phyloP scores from a whole-genome alignment of 1,284 basidiomycete genomes.

The Anthracocystis walkeri region DNA sequence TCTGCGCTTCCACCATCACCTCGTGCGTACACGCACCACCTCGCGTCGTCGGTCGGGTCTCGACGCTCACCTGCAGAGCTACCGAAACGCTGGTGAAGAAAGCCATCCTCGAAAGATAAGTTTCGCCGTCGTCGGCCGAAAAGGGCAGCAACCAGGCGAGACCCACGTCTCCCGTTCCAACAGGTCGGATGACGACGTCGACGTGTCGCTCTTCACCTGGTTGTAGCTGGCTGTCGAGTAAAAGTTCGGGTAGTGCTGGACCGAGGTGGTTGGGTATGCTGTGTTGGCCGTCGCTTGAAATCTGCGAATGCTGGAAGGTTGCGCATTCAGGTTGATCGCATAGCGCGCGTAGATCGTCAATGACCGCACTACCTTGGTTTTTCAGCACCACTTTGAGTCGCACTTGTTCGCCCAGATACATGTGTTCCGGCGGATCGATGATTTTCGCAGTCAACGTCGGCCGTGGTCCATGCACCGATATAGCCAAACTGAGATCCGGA shows the following conservation, averaged over 20 bases:
- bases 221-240: conserved; percentile 10
- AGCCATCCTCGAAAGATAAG: conserved; percentile 33
- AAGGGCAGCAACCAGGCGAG: conserved; percentile 42
- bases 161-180: conserved; percentile 5
- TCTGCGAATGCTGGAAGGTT: conserved; percentile 3
- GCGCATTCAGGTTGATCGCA: conserved; percentile 29
- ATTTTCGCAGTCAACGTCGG: conserved; percentile 32
- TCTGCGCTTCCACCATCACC: conserved; percentile 30
- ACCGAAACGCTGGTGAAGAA: conserved; percentile 22
- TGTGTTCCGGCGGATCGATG: conserved; percentile 10
- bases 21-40: conserved; percentile 12
- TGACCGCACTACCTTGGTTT: conserved; percentile 16
- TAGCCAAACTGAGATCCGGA: conserved; percentile 69
- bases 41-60: conserved; percentile 9
- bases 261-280: conserved; percentile 64
- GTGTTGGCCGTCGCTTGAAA: conserved; percentile 20
- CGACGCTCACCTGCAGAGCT: conserved; percentile 35
- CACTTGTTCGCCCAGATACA: conserved; percentile 25
- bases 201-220: conserved; percentile 40
- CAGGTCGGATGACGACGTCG: conserved; percentile 14
- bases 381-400: conserved; percentile 27
- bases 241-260: conserved; percentile 12
- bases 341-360: conserved; percentile 37
- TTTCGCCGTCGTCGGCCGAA: conserved; percentile 26
- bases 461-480: conserved; percentile 62